Evolutionary conservation across 352 stramenopile species (phyloP).

Genomic region (Phytopythium mirpurense): DNA sequence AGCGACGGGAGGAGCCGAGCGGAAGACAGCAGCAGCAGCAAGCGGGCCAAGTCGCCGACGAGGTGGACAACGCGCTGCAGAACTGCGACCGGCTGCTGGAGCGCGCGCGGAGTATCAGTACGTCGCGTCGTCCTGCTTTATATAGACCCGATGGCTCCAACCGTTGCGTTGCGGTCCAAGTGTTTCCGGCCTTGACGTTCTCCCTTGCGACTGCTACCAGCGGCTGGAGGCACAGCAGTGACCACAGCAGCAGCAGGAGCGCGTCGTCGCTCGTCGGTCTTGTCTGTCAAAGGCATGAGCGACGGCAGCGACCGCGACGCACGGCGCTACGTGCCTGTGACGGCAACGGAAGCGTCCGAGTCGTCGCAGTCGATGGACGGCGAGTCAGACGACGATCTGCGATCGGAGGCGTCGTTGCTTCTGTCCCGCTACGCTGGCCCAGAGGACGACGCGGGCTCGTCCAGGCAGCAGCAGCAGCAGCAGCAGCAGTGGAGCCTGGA

Average conservation of each 20-base stretch:
- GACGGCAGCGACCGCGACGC: background rate
- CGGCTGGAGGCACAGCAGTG: background rate
- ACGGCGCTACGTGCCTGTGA: background rate
- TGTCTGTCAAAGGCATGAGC: background rate
- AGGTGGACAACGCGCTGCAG: constrained; percentile 45
- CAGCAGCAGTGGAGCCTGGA: background rate
- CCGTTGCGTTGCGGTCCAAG: background rate
- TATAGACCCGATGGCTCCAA: background rate
- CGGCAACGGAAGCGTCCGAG: background rate
- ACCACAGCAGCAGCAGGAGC: background rate
- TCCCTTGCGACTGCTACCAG: background rate
- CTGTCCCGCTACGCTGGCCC: background rate
- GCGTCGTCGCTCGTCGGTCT: background rate
- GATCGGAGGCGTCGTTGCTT: background rate
- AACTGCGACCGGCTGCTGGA: constrained; percentile 52
- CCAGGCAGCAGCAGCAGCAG: constrained; percentile 4
- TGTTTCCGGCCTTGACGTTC: background rate
- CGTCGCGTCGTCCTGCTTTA: background rate
- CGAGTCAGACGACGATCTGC: background rate
- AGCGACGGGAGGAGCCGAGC: too few species aligned
- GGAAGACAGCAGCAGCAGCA: constrained; percentile 29
- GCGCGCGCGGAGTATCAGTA: constrained; percentile 21
- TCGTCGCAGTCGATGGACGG: background rate
- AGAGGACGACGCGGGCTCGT: constrained; percentile 3
- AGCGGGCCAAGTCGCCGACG: constrained; percentile 36